Evolutionary conservation across 768 basidiomycete genomes (phyloP), one percentile per base, ranked within the genome.

Genomic region (Calocybe cyanea): DNA sequence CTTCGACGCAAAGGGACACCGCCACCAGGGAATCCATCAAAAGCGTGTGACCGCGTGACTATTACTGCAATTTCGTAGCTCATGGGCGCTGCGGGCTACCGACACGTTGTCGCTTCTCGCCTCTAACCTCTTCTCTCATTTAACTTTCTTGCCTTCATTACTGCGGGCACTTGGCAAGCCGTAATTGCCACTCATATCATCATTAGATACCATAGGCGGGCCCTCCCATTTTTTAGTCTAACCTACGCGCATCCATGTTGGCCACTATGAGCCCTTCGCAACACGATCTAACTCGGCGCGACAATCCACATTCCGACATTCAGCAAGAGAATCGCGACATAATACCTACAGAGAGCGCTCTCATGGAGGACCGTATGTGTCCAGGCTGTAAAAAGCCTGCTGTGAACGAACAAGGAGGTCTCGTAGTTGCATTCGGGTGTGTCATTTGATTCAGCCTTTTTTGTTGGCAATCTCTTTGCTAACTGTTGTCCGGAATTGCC

Each of bases 401-500:
- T 31, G 83, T 91, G 17, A 84, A 80, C 51, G 87, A 90, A 58
- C 73, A 78, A 55, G 90, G 87, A 41, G 89, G 89, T 21, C 75
- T 95, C 17, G 93, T 97, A 33, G 94, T 98, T 58, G 90, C 92
- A 32, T 96, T 97, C 61, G 94, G 94, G 92, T 95, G 58, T 62
- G 87, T 77, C 30, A 34, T 47, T 37, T 49, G 11, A 28, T 28
- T 11, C 25, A 11, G 5, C 25, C 11, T 6, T 6, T 11, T 6
- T 5, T 28, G 25, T 5, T 11, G 25, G 6, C n/a, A n/a, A n/a
- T n/a, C n/a, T n/a, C n/a, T n/a, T n/a, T n/a, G n/a, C n/a, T n/a
- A n/a, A n/a, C n/a, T n/a, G n/a, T n/a, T n/a, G n/a, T n/a, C n/a
- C n/a, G n/a, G n/a, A n/a, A n/a, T n/a, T n/a, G n/a, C n/a, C n/a